Evolutionary conservation across 1,284 basidiomycete genomes (phyloP).

Genomic region (Moniliophthora roreri): DNA sequence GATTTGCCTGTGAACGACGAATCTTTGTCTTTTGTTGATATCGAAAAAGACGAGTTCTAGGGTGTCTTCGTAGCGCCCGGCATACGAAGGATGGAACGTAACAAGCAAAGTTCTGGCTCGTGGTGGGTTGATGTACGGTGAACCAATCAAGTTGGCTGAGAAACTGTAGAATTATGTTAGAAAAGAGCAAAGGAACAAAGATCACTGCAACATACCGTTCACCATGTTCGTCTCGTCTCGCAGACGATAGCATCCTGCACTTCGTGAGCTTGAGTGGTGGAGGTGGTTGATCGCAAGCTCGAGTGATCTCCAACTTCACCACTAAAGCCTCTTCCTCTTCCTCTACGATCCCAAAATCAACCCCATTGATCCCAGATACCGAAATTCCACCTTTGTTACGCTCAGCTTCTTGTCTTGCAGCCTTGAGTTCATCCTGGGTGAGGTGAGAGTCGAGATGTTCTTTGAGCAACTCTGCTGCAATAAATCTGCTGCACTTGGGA

Average conservation of each 20-base stretch:
- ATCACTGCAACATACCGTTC: slow-evolving; percentile 7
- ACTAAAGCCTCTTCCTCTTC: slow-evolving; percentile 8
- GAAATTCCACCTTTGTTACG: slow-evolving; percentile 24
- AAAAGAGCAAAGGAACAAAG: not conserved
- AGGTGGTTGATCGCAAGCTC: slow-evolving; percentile 9
- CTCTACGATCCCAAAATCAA: slow-evolving; percentile 20
- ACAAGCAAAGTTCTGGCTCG: slow-evolving; percentile 11
- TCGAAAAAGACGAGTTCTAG: slow-evolving; percentile 20
- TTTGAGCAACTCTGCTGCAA: slow-evolving; percentile 7
- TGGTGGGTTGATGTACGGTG: slow-evolving; percentile 11
- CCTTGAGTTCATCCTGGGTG: slow-evolving; percentile 9
- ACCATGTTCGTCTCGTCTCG: slow-evolving; percentile 10
- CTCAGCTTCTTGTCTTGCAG: slow-evolving; percentile 23
- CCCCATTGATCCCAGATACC: slow-evolving; percentile 15
- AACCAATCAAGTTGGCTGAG: slow-evolving; percentile 12
- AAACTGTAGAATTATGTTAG: slow-evolving; percentile 10
- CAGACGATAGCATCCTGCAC: slow-evolving; percentile 14
- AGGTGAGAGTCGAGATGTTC: slow-evolving; percentile 14
- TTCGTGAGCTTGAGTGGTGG: slow-evolving; percentile 9
- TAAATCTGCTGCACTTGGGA: slow-evolving; percentile 12
- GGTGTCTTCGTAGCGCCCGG: slow-evolving; percentile 20
- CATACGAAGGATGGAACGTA: slow-evolving; percentile 16
- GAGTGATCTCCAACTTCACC: slow-evolving; percentile 4
- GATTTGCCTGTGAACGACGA: slow-evolving; percentile 26
- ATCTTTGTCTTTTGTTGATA: slow-evolving; percentile 15